Percentiles rank a stretch among this genome's conserved stretches.
Evolutionary conservation across 2,329 filamentous ascomycete genomes (phyloP).

Genomic region (Xylaria sp.): DNA sequence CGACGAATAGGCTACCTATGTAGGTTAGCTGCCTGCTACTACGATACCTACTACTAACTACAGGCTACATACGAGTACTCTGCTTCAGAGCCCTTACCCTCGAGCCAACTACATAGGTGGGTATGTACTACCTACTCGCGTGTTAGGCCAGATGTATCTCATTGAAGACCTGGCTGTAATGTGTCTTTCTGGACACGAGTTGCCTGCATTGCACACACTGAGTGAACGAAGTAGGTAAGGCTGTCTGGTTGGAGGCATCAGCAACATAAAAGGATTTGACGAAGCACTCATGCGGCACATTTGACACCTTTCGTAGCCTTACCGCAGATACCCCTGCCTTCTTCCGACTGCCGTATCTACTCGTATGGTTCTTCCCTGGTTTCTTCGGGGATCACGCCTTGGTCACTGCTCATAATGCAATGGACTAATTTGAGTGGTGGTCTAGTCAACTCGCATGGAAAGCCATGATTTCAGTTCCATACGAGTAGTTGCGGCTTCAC

Average conservation of each 20-base stretch:
- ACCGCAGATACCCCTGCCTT: conserved; percentile 4
- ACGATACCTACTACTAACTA: neutral
- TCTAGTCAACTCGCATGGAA: neutral
- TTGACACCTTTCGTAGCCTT: conserved; percentile 4
- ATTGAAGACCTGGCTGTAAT: neutral
- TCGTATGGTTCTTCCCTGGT: neutral
- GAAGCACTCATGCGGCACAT: conserved; percentile 5
- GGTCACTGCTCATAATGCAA: neutral
- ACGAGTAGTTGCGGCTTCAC: too few species aligned
- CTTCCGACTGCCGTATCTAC: neutral
- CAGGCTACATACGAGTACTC: neutral
- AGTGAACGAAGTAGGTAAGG: conserved; percentile 2
- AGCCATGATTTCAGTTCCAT: too few species aligned
- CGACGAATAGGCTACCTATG: neutral
- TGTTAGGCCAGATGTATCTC: neutral
- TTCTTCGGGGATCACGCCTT: neutral
- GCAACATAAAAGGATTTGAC: conserved; percentile 8
- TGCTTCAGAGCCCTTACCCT: neutral
- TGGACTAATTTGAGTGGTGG: neutral
- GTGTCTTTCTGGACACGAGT: neutral
- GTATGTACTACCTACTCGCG: neutral
- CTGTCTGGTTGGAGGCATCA: conserved; percentile 11
- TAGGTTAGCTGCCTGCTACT: neutral
- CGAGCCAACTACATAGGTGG: too few species aligned
- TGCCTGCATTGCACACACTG: conserved; percentile 6